These are phyloP conservation scores for Tolypocladium sp. DNA, from an alignment of 2,329 filamentous ascomycete genomes.

Conservation along the genomic window DNA sequence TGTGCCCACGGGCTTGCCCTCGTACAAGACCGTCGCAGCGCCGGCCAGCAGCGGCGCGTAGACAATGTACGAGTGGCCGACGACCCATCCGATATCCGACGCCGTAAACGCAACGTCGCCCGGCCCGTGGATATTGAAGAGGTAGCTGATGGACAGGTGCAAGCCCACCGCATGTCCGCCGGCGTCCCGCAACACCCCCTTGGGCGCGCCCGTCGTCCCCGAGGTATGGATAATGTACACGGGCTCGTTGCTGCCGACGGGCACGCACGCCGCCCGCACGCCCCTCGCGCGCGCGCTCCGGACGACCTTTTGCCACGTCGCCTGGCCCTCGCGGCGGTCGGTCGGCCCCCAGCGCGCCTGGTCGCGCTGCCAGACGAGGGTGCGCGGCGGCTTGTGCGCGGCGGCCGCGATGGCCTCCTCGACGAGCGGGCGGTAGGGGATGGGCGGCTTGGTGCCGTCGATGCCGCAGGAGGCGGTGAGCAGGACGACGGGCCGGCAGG, in stretches of 20 bases:
- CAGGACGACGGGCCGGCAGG: constrained; percentile 64
- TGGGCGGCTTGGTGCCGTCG: constrained; percentile 72
- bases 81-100: constrained; percentile 82
- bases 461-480: constrained; percentile 90
- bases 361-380: constrained; percentile 78
- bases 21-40: constrained; percentile 79
- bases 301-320: constrained; percentile 71
- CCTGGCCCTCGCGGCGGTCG: constrained; percentile 57
- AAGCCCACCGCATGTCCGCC: constrained; percentile 83
- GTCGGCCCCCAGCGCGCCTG: constrained; percentile 65
- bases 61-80: constrained; percentile 66
- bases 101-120: constrained; percentile 69
- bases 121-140: constrained; percentile 75
- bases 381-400: constrained; percentile 60
- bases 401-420: constrained; percentile 62
- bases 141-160: constrained; percentile 70
- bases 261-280: constrained; percentile 63
- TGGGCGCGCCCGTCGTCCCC: constrained; percentile 72
- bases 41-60: constrained; percentile 82
- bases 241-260: constrained; percentile 67
- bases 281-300: constrained; percentile 60
- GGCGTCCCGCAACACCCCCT: constrained; percentile 74
- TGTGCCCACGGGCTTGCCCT: constrained; percentile 89
- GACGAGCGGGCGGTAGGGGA: constrained; percentile 69
- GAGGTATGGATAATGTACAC: constrained; percentile 91